A percentile compares a stretch with the other conserved stretches of the same genome.
phyloP scores from a whole-genome alignment of 2,329 filamentous ascomycete species.

The Microdochium nivale region DNA sequence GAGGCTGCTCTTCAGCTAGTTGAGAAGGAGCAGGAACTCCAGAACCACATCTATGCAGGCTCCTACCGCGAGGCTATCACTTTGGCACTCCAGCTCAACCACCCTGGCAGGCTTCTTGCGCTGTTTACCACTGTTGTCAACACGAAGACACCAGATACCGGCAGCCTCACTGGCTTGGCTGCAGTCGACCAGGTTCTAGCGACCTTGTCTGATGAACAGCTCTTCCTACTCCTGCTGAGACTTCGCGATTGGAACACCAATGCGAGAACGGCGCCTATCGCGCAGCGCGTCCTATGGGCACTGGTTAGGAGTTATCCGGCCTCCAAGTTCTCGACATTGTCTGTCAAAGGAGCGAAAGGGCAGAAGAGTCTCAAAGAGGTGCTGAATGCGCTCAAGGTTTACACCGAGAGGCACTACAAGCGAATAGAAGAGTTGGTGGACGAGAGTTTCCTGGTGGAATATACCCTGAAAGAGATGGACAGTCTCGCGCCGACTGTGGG shows the following conservation, averaged over 20 bases:
- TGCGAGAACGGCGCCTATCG: conserved; percentile 72
- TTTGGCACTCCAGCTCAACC: conserved; percentile 85
- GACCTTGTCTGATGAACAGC: conserved; percentile 73
- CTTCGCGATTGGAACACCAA: conserved; percentile 98
- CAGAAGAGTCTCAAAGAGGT: conserved; percentile 72
- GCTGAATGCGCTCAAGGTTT: conserved; percentile 75
- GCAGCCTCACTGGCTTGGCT: conserved; percentile 53
- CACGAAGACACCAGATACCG: conserved; percentile 47
- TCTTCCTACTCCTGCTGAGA: conserved; percentile 73
- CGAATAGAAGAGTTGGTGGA: conserved; percentile 84
- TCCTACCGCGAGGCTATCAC: conserved; percentile 92
- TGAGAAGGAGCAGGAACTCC: conserved; percentile 88
- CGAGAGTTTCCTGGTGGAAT: conserved; percentile 90
- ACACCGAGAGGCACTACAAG: conserved; percentile 89
- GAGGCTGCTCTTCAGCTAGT: conserved; percentile 70
- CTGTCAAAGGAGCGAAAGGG: conserved; percentile 46
- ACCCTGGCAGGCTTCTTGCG: conserved; percentile 76
- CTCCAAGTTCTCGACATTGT: conserved; percentile 63
- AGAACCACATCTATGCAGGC: conserved; percentile 82
- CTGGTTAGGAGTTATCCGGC: conserved; percentile 76
- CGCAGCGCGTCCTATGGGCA: conserved; percentile 76
- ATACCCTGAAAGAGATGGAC: conserved; percentile 90
- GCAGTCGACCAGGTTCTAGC: conserved; percentile 78
- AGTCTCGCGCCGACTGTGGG: conserved; percentile 43
- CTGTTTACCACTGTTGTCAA: conserved; percentile 77